Base-by-base conservation (phyloP, 179 eudicot species). In the Spergularia azorica region DNA sequence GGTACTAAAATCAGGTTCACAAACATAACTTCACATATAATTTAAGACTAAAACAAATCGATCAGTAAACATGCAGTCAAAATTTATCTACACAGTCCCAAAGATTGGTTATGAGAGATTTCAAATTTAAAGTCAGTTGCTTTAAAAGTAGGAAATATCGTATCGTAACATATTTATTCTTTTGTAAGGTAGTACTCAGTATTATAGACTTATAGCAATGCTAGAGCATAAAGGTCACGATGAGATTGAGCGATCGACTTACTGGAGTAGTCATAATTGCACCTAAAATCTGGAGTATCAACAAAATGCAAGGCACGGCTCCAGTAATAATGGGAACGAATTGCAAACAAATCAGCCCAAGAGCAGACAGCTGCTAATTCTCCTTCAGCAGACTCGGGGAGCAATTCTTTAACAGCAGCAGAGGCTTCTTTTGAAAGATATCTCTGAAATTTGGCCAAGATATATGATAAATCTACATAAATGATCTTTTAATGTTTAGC, bases 261-360 rank as follows among this genome's bases (percentile, higher is more conserved):
- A 94, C 98, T 83, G 83, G 83, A 74, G 80, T 91, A 96, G 46
- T 86, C 75, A 74, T 96, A 96, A 81, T 93, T 89, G 81, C 99
- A 96, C 84, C 88, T 89, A 79, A 90, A 96, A 84, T 96, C 99
- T 67, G 97, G 99, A 6, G 99, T 96, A 85, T 96, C 98, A 67
- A 88, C 85, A 79, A 83, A 96, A 85, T 96, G 99, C 70, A 96
- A 84, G 39, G 89, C 83, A 62, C 88, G 89, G 65, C 93, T 96
- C 99, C 99, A 96, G 52, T 75, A 92, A 63, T 80, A 90, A 72
- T 88, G 94, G 78, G 77, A 84, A 51, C 85, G 88, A 77, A 95
- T 78, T 79, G 88, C 79, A 86, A 83, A 83, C 20, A 83, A 67
- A 83, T 95, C 99, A 68, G 99, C 76, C 99, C 99, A 95, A 26